A percentile compares a stretch with the other conserved stretches of the same genome.
phyloP scores from a whole-genome alignment of 2,329 filamentous ascomycete species.

The Neopestalotiopsis clavispora region DNA sequence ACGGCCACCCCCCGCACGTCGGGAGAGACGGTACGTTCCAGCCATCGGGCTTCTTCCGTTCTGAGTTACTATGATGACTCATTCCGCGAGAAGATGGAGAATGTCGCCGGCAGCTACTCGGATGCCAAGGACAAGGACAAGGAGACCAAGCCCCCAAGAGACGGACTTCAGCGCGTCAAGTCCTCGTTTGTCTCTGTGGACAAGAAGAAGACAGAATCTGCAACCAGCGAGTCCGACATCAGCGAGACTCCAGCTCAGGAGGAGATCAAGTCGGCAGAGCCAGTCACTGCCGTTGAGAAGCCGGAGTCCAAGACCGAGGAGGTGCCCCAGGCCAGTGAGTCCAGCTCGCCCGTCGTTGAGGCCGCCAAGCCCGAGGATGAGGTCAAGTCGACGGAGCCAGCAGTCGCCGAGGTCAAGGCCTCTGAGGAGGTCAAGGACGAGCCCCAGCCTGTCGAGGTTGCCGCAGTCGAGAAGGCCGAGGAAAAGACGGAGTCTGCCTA shows the following conservation, averaged over 20 bases:
- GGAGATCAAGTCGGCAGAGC: conserved; percentile 1
- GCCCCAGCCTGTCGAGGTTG: neutral
- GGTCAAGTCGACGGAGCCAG: neutral
- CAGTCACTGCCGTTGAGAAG: neutral
- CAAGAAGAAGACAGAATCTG: conserved; percentile 13
- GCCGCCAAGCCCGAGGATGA: conserved; percentile 5
- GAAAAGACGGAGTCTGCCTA: neutral
- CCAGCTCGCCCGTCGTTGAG: conserved; percentile 2
- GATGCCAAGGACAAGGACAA: conserved; percentile 17
- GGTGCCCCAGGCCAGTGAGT: neutral
- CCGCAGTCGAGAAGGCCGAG: neutral
- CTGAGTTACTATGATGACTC: conserved; percentile 24
- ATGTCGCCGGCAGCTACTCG: conserved; percentile 11
- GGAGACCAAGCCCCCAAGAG: neutral
- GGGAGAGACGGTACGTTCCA: conserved; percentile 22
- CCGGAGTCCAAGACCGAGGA: neutral
- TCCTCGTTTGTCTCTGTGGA: conserved; percentile 19
- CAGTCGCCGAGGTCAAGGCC: neutral
- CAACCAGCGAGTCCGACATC: neutral
- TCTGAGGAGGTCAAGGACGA: neutral
- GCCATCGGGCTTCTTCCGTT: conserved; percentile 22
- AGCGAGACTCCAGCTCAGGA: neutral
- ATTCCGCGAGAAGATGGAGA: conserved; percentile 25
- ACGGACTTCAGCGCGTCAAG: conserved; percentile 18
- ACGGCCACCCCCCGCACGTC: conserved; percentile 22